Percentiles rank a stretch among this genome's conserved stretches.
phyloP scores from a whole-genome alignment of 2,329 filamentous ascomycete species.

The Fulvia fulva region DNA sequence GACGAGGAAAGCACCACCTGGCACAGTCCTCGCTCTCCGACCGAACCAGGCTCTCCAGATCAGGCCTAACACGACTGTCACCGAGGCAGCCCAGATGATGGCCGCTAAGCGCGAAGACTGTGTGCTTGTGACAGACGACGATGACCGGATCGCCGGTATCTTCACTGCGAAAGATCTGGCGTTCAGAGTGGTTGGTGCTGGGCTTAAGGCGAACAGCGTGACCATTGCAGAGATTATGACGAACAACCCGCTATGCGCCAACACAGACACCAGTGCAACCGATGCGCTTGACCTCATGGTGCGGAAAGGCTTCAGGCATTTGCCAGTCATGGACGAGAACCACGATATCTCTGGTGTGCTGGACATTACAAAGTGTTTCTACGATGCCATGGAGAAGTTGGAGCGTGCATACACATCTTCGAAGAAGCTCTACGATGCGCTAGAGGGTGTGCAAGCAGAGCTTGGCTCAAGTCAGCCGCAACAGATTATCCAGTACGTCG shows the following conservation, averaged over 20 bases:
- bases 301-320: constrained; percentile 91
- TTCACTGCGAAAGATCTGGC: constrained; percentile 98
- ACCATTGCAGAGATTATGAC: constrained; percentile 99
- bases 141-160: constrained; percentile 96
- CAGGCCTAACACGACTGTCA: constrained; percentile 88
- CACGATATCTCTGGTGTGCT: constrained; percentile 97
- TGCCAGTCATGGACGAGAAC: constrained; percentile 99
- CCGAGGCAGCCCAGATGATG: constrained; percentile 97
- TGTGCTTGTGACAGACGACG: constrained; percentile 93
- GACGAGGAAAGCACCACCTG: constrained; percentile 88
- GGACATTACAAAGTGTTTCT: constrained; percentile 99
- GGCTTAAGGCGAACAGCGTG: constrained; percentile 81
- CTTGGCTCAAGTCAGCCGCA: constrained; percentile 92
- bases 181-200: constrained; percentile 89
- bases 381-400: constrained; percentile 99
- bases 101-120: constrained; percentile 98
- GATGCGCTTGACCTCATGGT: constrained; percentile 98
- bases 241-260: constrained; percentile 95
- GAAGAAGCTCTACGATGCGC: constrained; percentile 93
- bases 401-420: constrained; percentile 97
- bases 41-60: constrained; percentile 96
- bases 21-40: constrained; percentile 91
- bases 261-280: constrained; percentile 96
- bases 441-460: constrained; percentile 97
- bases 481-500: constrained; percentile 98